Percentiles rank a stretch among this genome's conserved stretches.
Conservation (phyloP, 2,329 filamentous ascomycete genomes). For the Venturia oleaginea region DNA sequence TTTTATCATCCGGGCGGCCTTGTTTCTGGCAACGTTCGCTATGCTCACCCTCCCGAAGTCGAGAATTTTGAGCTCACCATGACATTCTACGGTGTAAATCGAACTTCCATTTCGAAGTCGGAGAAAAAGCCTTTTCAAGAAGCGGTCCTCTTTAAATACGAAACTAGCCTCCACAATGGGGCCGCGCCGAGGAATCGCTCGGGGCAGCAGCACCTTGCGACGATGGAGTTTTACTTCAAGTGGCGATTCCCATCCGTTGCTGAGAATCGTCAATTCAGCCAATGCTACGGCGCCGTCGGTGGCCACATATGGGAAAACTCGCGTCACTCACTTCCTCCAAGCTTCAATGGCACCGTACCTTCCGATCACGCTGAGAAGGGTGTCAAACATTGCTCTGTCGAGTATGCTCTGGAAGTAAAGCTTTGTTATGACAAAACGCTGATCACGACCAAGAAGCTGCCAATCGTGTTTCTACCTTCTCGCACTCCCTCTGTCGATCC, state of each 20-base stretch:
- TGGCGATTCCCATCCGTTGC: constrained; percentile 5
- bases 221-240: constrained; percentile 8
- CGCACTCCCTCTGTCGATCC: neutral
- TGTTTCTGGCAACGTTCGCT: constrained; percentile 1
- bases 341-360: neutral
- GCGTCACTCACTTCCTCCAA: neutral
- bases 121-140: neutral
- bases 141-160: constrained; percentile 1
- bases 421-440: neutral
- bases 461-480: constrained; percentile 7
- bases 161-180: neutral
- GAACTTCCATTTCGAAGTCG: neutral
- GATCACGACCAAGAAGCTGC: constrained; percentile 5
- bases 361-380: neutral
- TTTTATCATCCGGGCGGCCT: constrained; percentile 2
- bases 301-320: constrained; percentile 4
- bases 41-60: neutral
- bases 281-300: neutral
- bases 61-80: constrained; percentile 3
- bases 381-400: neutral
- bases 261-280: constrained; percentile 3
- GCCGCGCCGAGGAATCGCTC: neutral
- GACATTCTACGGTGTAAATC: constrained; percentile 4
- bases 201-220: neutral
- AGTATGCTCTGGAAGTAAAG: constrained; percentile 1